Evolutionary conservation across 768 basidiomycete genomes (phyloP).

Genomic region (Serendipita sp.): DNA sequence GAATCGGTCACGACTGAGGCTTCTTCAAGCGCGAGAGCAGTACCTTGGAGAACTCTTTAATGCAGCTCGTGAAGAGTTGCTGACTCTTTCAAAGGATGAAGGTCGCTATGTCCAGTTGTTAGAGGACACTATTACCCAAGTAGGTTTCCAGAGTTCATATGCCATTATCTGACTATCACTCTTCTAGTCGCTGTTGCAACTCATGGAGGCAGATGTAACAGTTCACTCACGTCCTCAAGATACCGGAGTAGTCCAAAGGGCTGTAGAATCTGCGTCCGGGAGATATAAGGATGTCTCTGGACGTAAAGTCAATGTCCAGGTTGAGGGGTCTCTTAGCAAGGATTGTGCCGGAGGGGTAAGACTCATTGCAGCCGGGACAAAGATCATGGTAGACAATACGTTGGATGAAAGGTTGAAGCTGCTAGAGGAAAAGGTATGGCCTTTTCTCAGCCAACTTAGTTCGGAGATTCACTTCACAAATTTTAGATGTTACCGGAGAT

Average conservation of each 20-base stretch:
- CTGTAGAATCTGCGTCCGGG: slow-evolving; percentile 43
- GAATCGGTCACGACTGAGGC: slow-evolving; percentile 83
- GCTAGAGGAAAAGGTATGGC: slow-evolving; percentile 70
- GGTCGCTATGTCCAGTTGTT: slow-evolving; percentile 67
- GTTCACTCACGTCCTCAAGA: slow-evolving; percentile 58
- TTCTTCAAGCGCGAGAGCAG: slow-evolving; percentile 84
- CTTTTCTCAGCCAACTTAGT: not conserved
- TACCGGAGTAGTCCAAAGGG: slow-evolving; percentile 37
- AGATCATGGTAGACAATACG: slow-evolving; percentile 88
- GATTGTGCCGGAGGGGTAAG: slow-evolving; percentile 77
- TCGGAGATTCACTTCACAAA: not conserved
- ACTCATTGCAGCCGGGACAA: slow-evolving; percentile 48
- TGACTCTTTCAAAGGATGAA: slow-evolving; percentile 44
- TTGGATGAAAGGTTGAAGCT: slow-evolving; percentile 79
- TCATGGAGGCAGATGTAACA: slow-evolving; percentile 59
- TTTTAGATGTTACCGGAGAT: slow-evolving; percentile 90
- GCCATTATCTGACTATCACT: not conserved
- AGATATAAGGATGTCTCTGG: slow-evolving; percentile 70
- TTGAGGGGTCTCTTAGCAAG: slow-evolving; percentile 45
- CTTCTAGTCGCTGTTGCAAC: slow-evolving; percentile 47
- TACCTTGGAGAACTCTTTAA: slow-evolving; percentile 79
- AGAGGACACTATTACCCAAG: slow-evolving; percentile 68
- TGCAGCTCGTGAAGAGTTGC: slow-evolving; percentile 45
- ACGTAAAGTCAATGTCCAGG: slow-evolving; percentile 34
- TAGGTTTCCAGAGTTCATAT: slow-evolving; percentile 10